Conservation (phyloP, 2,329 filamentous ascomycete species). For the Monilinia aucupariae region DNA sequence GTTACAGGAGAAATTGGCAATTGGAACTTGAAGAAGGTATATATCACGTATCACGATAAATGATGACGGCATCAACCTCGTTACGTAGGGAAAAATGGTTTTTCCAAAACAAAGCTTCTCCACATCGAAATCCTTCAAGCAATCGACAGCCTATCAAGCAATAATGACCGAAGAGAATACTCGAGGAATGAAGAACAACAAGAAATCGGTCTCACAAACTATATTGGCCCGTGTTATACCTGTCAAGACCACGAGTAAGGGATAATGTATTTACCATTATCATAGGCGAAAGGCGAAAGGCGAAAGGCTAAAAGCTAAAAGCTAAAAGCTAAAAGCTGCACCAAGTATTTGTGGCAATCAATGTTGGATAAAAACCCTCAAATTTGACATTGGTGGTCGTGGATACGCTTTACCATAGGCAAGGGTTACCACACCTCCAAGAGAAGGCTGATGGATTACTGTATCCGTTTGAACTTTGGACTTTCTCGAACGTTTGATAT, state of each 20-base stretch:
- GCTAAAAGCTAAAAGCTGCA: no score
- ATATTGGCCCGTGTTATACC: neutral
- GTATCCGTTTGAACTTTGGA: neutral
- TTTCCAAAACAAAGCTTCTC: neutral
- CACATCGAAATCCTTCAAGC: neutral
- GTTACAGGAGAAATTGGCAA: neutral
- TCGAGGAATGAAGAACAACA: no score
- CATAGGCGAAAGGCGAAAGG: no score
- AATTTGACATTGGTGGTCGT: neutral
- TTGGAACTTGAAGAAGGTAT: neutral
- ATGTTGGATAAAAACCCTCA: neutral
- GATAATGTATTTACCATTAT: neutral
- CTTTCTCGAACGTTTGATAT: neutral
- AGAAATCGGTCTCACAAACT: neutral
- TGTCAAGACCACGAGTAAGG: neutral
- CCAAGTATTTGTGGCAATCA: neutral
- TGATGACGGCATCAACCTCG: neutral
- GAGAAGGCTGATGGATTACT: slow-evolving; percentile 10
- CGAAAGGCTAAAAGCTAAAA: no score
- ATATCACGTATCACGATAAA: no score
- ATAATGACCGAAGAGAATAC: no score
- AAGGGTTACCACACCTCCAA: slow-evolving; percentile 4
- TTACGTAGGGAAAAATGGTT: neutral
- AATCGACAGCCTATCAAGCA: neutral
- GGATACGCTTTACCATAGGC: neutral